Evolutionary conservation across 768 basidiomycete species (phyloP).

Genomic region (Boletus insuetus): DNA sequence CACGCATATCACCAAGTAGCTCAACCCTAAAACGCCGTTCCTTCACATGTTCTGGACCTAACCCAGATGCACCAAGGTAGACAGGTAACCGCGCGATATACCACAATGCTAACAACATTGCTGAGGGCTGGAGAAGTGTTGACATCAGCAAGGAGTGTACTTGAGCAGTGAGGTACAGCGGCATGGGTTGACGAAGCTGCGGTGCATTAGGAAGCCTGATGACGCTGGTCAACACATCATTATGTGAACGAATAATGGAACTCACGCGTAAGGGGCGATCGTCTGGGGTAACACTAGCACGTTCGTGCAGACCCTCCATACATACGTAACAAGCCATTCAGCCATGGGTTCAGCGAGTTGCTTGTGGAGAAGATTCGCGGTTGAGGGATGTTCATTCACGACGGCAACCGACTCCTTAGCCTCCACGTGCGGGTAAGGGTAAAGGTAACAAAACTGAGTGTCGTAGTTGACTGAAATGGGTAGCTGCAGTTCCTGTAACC

Average conservation of each 20-base stretch:
- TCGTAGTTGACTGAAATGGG: conserved; percentile 25
- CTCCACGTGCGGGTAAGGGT: conserved; percentile 12
- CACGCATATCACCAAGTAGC: conserved; percentile 50
- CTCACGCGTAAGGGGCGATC: conserved; percentile 58
- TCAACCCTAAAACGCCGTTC: conserved; percentile 64
- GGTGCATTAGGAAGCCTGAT: conserved; percentile 29
- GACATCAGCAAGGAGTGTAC: conserved; percentile 75
- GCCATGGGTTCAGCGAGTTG: conserved; percentile 74
- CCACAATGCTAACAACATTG: conserved; percentile 75
- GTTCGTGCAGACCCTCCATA: conserved; percentile 83
- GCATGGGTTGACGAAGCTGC: conserved; percentile 40
- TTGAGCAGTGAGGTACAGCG: conserved; percentile 46
- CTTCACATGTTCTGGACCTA: conserved; percentile 52
- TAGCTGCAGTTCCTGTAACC: conserved; percentile 17
- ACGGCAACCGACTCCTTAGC: conserved; percentile 35
- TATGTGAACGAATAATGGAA: conserved; percentile 11
- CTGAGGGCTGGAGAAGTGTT: conserved; percentile 79
- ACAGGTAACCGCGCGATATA: conserved; percentile 78
- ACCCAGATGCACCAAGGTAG: conserved; percentile 52
- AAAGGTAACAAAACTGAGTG: conserved; percentile 24
- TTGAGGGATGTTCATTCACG: conserved; percentile 32
- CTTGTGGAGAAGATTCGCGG: conserved; percentile 58
- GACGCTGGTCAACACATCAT: conserved; percentile 8
- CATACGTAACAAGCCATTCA: conserved; percentile 75
- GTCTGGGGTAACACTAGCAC: conserved; percentile 55